Evolutionary conservation across 768 basidiomycete genomes (phyloP).

Genomic region (Suillus subalutaceus): DNA sequence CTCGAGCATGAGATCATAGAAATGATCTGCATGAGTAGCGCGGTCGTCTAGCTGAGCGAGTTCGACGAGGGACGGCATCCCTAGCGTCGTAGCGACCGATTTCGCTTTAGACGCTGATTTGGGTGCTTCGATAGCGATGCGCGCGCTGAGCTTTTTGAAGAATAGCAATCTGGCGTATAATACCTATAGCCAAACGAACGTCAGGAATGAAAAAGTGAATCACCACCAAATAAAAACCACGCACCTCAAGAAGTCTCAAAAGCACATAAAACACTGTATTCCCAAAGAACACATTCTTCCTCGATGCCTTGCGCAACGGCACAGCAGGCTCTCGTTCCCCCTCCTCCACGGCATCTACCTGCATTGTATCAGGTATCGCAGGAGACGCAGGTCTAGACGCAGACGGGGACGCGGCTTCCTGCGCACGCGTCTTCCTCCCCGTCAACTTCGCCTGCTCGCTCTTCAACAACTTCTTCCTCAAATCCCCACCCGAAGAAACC

Average conservation of each 20-base stretch:
- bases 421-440: constrained; percentile 57
- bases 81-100: constrained; percentile 30
- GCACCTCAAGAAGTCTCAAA: constrained; percentile 83
- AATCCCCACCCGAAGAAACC: constrained; percentile 54
- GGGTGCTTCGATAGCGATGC: constrained; percentile 38
- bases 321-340: constrained; percentile 19
- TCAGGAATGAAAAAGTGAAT: constrained; percentile 4
- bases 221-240: constrained; percentile 24
- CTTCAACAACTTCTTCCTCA: constrained; percentile 81
- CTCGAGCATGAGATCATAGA: constrained; percentile 82
- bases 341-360: constrained; percentile 33
- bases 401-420: constrained; percentile 55
- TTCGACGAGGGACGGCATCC: constrained; percentile 32
- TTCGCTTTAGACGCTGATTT: constrained; percentile 9
- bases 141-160: constrained; percentile 73
- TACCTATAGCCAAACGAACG: constrained; percentile 48
- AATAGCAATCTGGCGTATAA: constrained; percentile 76
- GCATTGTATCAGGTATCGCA: constrained; percentile 47
- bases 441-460: constrained; percentile 80
- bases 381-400: constrained; percentile 69
- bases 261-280: constrained; percentile 90
- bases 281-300: constrained; percentile 74
- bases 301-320: constrained; percentile 39
- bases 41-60: constrained; percentile 35
- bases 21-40: constrained; percentile 57